Percentiles rank a stretch among this genome's conserved stretches.
These are phyloP conservation scores for Peronospora belbahrii DNA, from an alignment of 352 stramenopile genomes.

Conservation along the genomic window DNA sequence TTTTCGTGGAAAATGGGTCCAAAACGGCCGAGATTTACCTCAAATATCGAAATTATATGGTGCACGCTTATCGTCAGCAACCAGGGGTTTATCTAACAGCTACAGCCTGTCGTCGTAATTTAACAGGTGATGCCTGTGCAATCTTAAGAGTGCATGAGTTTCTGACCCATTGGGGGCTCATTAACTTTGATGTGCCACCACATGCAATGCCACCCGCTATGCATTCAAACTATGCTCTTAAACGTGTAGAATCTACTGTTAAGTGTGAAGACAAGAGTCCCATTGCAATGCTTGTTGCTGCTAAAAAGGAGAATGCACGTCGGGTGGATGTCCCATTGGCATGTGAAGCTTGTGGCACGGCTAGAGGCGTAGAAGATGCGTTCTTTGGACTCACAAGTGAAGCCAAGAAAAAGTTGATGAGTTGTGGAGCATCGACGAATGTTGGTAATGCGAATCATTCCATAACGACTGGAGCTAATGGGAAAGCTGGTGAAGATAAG, in stretches of 20 bases:
- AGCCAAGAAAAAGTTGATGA: conserved; percentile 46
- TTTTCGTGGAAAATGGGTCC: conserved; percentile 37
- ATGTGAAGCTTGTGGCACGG: conserved; percentile 46
- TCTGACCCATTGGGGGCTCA: conserved; percentile 77
- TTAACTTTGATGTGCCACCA: conserved; percentile 78
- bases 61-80: conserved; percentile 72
- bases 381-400: conserved; percentile 54
- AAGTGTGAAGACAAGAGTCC: background rate
- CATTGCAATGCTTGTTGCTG: conserved; percentile 30
- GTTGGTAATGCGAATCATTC: conserved; percentile 2
- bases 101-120: conserved; percentile 73
- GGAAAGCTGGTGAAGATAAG: conserved; percentile 22
- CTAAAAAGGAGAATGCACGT: conserved; percentile 20
- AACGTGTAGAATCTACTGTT: conserved; percentile 1
- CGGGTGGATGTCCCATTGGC: conserved; percentile 5
- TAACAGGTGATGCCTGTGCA: conserved; percentile 72
- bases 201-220: conserved; percentile 51
- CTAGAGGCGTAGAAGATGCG: conserved; percentile 24
- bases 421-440: conserved; percentile 8
- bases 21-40: conserved; percentile 58
- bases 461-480: conserved; percentile 4
- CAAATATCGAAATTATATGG: conserved; percentile 86
- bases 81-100: conserved; percentile 74
- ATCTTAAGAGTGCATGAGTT: conserved; percentile 84
- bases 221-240: conserved; percentile 52